Base-by-base conservation (phyloP, 768 basidiomycete species). In the Hirschioporus abietinus region DNA sequence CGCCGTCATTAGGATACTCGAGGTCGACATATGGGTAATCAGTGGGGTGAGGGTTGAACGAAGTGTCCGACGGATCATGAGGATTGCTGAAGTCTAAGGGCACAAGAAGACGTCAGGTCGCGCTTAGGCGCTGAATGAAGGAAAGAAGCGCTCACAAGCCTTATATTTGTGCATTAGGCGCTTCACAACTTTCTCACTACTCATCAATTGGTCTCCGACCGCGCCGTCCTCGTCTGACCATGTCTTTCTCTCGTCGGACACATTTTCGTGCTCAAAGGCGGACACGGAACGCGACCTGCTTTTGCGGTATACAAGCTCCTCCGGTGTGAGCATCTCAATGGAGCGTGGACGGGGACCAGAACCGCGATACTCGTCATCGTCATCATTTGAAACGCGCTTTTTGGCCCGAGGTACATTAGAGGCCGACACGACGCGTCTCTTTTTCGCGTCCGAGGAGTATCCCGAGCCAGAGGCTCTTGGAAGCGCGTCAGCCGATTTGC, bases 1-100 rank as follows among this genome's bases (percentile, higher is more conserved):
- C 88, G 65, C 81, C 77, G 27, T 75, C 83, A 75, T 91, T 93
- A 25, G 92, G 92, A 73, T 92, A 93, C 74, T 93, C 91, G 61
- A 95, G 78, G 70, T 90, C 88, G 35, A 82, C 84, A 1, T 82
- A 78, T n/a, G 92, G 92, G 71, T 85, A 86, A 65, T 82, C 70
- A 1, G 74, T 84, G 4, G 83, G 82, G 63, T 86, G 79, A 1
- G 86, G 85, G 58, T 90, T 83, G 70, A 90, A 94, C 0, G 82
- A 81, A 70, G 67, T 82, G 76, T 93, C 90, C 18, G 77, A 72
- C 8, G 85, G 83, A 73, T 93, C 85, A 42, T 83, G 73, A 6
- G 81, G 86, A 71, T 94, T 91, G 67, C 73, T 81, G 71, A 94
- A 94, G 75, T 88, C 92, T 94, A 63, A 10, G 24, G 65, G 59